Evolutionary conservation across 2,329 filamentous ascomycete species (phyloP), one percentile per base, ranked within the genome.

Genomic region (Pseudogymnoascus sp.): DNA sequence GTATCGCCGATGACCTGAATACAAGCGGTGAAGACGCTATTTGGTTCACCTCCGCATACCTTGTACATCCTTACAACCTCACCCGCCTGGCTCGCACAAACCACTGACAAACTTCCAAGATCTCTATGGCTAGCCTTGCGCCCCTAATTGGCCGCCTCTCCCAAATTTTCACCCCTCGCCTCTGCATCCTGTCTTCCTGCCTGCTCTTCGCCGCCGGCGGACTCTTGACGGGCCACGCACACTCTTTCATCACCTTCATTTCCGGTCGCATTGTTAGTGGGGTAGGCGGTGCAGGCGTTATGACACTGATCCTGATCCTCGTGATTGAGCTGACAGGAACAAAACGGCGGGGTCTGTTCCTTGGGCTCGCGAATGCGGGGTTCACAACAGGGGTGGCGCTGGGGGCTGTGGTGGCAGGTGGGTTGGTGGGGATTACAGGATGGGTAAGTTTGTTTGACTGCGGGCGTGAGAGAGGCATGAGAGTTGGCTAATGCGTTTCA

Each of bases 41-140:
- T 72, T 95, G 90, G 90, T 91, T 94, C 71, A 91, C 88, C 6
- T 90, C 88, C 33, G 80, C 87, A 2, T 95, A 90, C 71, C 78
- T 94, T 71, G 76, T 78, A 71, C 61, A 65, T 60, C 44, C n/a
- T n/a, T 8, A 33, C 10, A n/a, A 24, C 11, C 6, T 5, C 58
- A 9, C n/a, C 13, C 9, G 44, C 13, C n/a, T 5, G 13, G 4
- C 6, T 17, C 36, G 36, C 44, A 3, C 37, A 41, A 10, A 17
- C 13, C 26, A 31, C 24, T 50, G 4, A 50, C 26, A 44, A 13
- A 13, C 58, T 39, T 44, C 33, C 2, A 21, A 78, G 79, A 81
- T 90, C 60, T 76, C 78, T 24, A 75, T 79, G 71, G 80, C 79
- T 31, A 81, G 80, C 58, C 74, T 89, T 10, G 83, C 86, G 0